A percentile compares a stretch with the other conserved stretches of the same genome.
phyloP scores from a whole-genome alignment of 2,329 filamentous ascomycete genomes.

The Hypoxylon sp. region DNA sequence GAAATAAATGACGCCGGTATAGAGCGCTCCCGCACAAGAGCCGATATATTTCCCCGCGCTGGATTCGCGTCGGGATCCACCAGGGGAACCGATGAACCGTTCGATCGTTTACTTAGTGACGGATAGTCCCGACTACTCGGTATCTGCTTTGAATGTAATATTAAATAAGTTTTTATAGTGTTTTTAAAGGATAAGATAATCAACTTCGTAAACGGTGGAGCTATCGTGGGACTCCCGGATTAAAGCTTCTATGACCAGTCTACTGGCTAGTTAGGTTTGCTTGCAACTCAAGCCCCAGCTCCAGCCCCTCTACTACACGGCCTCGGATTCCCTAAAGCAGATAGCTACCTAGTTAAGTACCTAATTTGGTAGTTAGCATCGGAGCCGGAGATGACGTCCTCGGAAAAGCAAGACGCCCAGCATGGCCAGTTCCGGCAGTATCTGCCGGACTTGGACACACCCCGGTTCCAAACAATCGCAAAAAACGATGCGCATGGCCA shows the following conservation, averaged over 20 bases:
- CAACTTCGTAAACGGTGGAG: neutral
- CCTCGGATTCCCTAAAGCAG: neutral
- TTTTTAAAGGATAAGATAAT: neutral
- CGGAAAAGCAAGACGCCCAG: constrained; percentile 35
- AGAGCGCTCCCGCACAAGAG: constrained; percentile 29
- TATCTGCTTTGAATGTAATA: neutral
- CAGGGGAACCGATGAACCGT: constrained; percentile 26
- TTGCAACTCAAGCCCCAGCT: neutral
- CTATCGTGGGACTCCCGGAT: neutral
- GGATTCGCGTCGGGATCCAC: constrained; percentile 37
- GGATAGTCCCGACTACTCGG: constrained; percentile 21
- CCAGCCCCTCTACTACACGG: no score
- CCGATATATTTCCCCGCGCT: constrained; percentile 46
- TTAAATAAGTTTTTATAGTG: neutral
- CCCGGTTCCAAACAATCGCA: constrained; percentile 75
- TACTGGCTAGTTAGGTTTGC: neutral
- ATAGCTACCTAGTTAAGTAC: neutral
- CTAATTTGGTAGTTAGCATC: neutral
- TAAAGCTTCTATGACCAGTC: neutral
- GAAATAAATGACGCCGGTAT: constrained; percentile 32
- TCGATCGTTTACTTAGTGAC: constrained; percentile 30
- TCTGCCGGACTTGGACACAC: constrained; percentile 72
- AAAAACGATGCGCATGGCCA: constrained; percentile 75
- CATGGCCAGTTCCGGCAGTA: constrained; percentile 66
- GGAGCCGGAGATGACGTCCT: constrained; percentile 35